A percentile compares a stretch with the other conserved stretches of the same genome.
These are phyloP conservation scores for Passalora sequoiae DNA, from an alignment of 2,329 filamentous ascomycete genomes.

Conservation along the genomic window DNA sequence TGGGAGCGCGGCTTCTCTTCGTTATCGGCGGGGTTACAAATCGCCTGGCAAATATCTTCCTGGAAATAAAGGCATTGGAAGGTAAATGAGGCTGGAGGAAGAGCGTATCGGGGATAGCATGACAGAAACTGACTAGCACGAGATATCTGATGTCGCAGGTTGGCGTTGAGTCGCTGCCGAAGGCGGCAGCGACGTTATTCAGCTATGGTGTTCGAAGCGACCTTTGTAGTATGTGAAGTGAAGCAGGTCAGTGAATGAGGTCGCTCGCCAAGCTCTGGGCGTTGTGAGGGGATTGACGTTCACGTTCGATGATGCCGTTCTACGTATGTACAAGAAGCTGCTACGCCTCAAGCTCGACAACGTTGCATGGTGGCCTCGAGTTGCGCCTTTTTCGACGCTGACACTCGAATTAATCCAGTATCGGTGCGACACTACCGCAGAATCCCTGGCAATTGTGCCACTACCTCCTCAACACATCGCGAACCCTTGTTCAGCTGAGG, in stretches of 20 bases:
- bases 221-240: not conserved
- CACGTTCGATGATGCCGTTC: conserved; percentile 3
- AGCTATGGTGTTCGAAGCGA: not conserved
- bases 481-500: too few species aligned
- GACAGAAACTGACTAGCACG: not conserved
- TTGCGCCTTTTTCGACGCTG: too few species aligned
- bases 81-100: not conserved
- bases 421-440: too few species aligned
- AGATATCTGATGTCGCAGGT: not conserved
- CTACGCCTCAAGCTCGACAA: too few species aligned
- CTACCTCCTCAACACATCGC: too few species aligned
- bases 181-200: not conserved
- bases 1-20: not conserved
- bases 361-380: not conserved
- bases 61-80: not conserved
- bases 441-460: too few species aligned
- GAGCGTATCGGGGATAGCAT: too few species aligned
- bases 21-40: not conserved
- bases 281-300: conserved; percentile 8
- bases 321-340: conserved; percentile 5
- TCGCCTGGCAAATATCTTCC: not conserved
- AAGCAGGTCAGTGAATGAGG: not conserved
- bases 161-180: not conserved
- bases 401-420: too few species aligned
- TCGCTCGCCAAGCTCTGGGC: conserved; percentile 13